These are phyloP conservation scores for Chlamydomonas applanata DNA, from an alignment of 139 green algal species.

Conservation along the genomic window DNA sequence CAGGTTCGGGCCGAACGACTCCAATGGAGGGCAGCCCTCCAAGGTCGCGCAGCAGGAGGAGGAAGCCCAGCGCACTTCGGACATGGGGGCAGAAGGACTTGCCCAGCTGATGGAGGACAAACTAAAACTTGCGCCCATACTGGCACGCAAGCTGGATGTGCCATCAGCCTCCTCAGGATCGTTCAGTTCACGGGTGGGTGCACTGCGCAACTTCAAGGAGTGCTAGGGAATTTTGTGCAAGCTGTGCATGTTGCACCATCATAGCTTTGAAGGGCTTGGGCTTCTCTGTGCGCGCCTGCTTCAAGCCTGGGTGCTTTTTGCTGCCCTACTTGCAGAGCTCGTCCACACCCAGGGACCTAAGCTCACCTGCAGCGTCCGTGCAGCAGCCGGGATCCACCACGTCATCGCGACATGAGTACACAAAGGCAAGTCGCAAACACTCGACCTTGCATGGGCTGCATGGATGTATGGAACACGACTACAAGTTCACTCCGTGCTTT, in stretches of 20 bases:
- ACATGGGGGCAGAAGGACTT: too few species aligned
- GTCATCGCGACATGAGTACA: slow-evolving; percentile 4
- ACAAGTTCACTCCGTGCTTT: not conserved
- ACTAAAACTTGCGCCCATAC: slow-evolving; percentile 26
- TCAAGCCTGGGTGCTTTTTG: not conserved
- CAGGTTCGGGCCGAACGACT: not conserved
- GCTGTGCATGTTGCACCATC: too few species aligned
- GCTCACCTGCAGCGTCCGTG: too few species aligned
- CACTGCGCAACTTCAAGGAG: not conserved
- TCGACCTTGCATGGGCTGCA: not conserved
- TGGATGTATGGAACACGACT: not conserved
- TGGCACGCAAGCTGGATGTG: slow-evolving; percentile 17
- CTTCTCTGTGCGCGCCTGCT: too few species aligned
- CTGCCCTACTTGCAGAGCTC: not conserved
- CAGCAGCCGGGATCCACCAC: not conserved
- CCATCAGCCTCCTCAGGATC: slow-evolving; percentile 23
- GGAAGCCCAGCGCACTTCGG: too few species aligned
- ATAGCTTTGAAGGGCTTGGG: too few species aligned
- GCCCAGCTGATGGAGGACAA: slow-evolving; percentile 18
- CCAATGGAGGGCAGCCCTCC: not conserved
- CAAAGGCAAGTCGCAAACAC: slow-evolving; percentile 3
- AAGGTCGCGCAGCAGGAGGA: slow-evolving; percentile 1
- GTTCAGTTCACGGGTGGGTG: slow-evolving; percentile 19
- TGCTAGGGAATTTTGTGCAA: too few species aligned
- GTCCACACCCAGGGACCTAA: not conserved